These are phyloP conservation scores for Wickerhamiella kurtzmanii DNA, from an alignment of 805 yeast species.

Conservation along the genomic window DNA sequence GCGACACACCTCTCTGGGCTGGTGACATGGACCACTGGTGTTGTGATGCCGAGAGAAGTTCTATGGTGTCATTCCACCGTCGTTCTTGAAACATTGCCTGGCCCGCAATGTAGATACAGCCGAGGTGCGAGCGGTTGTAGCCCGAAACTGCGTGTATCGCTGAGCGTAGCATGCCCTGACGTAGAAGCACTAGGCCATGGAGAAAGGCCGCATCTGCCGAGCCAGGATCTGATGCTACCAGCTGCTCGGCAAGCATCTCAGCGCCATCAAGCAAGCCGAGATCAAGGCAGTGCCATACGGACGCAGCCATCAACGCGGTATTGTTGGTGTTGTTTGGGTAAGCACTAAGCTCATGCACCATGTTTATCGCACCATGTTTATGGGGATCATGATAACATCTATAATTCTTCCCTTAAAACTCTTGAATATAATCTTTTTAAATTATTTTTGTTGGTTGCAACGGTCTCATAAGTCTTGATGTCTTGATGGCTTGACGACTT, in stretches of 20 bases:
- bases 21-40: constrained; percentile 1
- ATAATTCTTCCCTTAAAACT: no score
- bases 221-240: constrained; percentile 45
- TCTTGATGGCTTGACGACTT: no score
- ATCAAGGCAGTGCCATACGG: constrained; percentile 56
- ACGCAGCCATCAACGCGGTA: background rate
- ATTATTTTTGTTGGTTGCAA: no score
- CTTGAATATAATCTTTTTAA: no score
- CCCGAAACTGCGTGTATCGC: constrained; percentile 28
- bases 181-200: constrained; percentile 52
- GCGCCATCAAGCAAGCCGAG: constrained; percentile 61
- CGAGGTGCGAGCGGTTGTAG: constrained; percentile 43
- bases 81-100: constrained; percentile 47
- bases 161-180: constrained; percentile 42
- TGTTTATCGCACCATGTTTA: no score
- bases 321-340: background rate
- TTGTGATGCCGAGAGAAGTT: constrained; percentile 28
- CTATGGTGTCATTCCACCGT: constrained; percentile 48
- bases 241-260: constrained; percentile 72
- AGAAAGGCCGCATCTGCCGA: constrained; percentile 52
- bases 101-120: constrained; percentile 66
- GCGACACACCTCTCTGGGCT: constrained; percentile 32
- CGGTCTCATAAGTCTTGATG: no score
- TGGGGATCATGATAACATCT: background rate
- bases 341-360: no score